Percentiles rank a stretch among this genome's conserved stretches.
These are phyloP conservation scores for Cladosporium phlei DNA, from an alignment of 2,329 filamentous ascomycete species.

Conservation along the genomic window DNA sequence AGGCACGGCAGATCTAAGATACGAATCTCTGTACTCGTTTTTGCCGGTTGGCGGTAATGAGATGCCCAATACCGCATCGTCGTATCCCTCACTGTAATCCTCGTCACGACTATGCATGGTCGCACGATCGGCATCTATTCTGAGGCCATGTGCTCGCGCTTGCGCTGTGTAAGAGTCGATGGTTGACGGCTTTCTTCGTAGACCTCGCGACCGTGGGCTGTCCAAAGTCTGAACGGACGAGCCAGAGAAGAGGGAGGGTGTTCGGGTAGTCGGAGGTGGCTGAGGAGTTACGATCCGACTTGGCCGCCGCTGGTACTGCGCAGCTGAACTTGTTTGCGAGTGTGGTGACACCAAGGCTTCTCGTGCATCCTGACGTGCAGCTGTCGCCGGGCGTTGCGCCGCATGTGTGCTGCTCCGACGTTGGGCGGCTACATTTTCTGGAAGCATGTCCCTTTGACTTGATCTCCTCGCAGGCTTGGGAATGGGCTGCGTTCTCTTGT, in stretches of 20 bases:
- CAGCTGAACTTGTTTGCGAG: constrained; percentile 14
- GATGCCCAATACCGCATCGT: constrained; percentile 28
- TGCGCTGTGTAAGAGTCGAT: constrained; percentile 36
- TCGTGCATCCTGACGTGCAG: constrained; percentile 7
- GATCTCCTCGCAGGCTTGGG: constrained; percentile 25
- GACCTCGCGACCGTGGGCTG: constrained; percentile 40
- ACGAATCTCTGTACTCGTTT: constrained; percentile 1
- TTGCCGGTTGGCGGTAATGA: constrained; percentile 17
- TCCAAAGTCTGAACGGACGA: constrained; percentile 45
- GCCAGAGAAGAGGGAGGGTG: constrained; percentile 46
- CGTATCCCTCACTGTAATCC: constrained; percentile 16
- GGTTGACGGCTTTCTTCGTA: constrained; percentile 42
- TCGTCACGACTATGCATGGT: constrained; percentile 19
- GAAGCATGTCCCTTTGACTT: constrained; percentile 18
- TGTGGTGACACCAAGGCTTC: constrained; percentile 12
- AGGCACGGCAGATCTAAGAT: constrained; percentile 4
- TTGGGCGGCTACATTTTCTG: constrained; percentile 13
- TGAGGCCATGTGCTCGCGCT: constrained; percentile 27
- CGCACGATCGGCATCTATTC: constrained; percentile 25
- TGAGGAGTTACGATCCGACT: neutral
- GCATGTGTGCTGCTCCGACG: constrained; percentile 16
- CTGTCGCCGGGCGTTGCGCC: constrained; percentile 17
- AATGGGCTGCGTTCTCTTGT: constrained; percentile 22
- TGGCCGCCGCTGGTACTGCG: constrained; percentile 1
- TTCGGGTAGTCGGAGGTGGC: constrained; percentile 19